A percentile compares a stretch with the other conserved stretches of the same genome.
Evolutionary conservation across 306 rosid genomes (phyloP).

Genomic region (Vicia sativa): DNA sequence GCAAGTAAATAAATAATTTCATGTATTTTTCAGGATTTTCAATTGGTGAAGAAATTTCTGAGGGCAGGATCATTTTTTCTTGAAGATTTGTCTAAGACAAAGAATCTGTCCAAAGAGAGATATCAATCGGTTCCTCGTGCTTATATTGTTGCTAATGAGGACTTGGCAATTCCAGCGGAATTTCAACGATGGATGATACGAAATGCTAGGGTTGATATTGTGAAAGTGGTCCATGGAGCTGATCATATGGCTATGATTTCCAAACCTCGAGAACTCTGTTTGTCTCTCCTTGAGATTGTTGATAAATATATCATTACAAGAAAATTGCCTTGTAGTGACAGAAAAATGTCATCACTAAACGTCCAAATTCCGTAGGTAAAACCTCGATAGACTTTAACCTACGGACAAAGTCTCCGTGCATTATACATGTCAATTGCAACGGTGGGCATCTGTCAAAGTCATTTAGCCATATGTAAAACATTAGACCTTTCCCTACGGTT

Average conservation of each 20-base stretch:
- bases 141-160: slow-evolving; percentile 40
- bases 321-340: too few species aligned
- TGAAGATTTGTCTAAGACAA: slow-evolving; percentile 45
- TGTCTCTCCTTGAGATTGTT: slow-evolving; percentile 45
- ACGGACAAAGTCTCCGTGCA: too few species aligned
- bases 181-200: slow-evolving; percentile 59
- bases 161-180: slow-evolving; percentile 35
- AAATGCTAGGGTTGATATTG: slow-evolving; percentile 43
- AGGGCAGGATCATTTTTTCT: slow-evolving; percentile 49
- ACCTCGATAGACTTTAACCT: too few species aligned
- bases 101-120: slow-evolving; percentile 42
- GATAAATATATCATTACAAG: not conserved
- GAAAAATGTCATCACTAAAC: too few species aligned
- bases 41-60: slow-evolving; percentile 42
- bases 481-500: too few species aligned
- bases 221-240: slow-evolving; percentile 51
- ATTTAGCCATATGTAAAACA: too few species aligned
- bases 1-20: not conserved
- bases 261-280: slow-evolving; percentile 40
- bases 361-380: too few species aligned
- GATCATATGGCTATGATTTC: slow-evolving; percentile 53
- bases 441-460: too few species aligned
- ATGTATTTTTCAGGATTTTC: slow-evolving; percentile 51
- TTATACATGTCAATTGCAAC: too few species aligned
- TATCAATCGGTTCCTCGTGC: slow-evolving; percentile 50